Percentiles rank a stretch among this genome's conserved stretches.
Conservation (phyloP, 495 filamentous ascomycete species). For the Penicillium coffeae region DNA sequence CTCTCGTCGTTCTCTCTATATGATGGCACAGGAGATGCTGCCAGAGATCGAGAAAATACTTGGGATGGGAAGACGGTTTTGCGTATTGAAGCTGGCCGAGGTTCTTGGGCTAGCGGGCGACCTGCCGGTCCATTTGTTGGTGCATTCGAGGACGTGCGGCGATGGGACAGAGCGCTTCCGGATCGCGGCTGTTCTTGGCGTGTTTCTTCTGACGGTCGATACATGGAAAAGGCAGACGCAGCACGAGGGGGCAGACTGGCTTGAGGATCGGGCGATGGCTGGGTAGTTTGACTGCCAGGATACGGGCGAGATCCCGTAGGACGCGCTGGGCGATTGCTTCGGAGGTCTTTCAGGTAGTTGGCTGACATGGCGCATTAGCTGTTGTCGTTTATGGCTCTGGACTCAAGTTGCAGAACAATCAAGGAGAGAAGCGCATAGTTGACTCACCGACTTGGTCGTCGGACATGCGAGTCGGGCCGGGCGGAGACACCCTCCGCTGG, state of each 20-base stretch:
- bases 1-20: constrained; percentile 79
- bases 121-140: constrained; percentile 29
- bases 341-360: constrained; percentile 74
- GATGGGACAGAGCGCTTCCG: constrained; percentile 50
- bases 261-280: constrained; percentile 29
- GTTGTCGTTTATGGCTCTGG: no score
- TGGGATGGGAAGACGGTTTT: constrained; percentile 44
- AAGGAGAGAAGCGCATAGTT: constrained; percentile 1
- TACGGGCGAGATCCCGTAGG: constrained; percentile 78
- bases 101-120: constrained; percentile 44
- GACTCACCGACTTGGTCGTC: constrained; percentile 79
- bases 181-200: constrained; percentile 37
- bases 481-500: constrained; percentile 62
- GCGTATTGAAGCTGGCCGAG: constrained; percentile 30
- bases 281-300: constrained; percentile 43
- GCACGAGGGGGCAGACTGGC: constrained; percentile 42
- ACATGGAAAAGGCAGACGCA: constrained; percentile 44
- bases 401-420: neutral
- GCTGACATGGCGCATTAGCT: constrained; percentile 39
- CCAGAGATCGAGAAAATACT: constrained; percentile 23
- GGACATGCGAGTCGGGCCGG: constrained; percentile 78
- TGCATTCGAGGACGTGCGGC: constrained; percentile 37
- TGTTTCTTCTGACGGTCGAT: constrained; percentile 16
- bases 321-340: constrained; percentile 70
- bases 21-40: constrained; percentile 48